Percentiles rank a stretch among this genome's conserved stretches.
Evolutionary conservation across 306 rosid species (phyloP).

Genomic region (Lupinus albus): DNA sequence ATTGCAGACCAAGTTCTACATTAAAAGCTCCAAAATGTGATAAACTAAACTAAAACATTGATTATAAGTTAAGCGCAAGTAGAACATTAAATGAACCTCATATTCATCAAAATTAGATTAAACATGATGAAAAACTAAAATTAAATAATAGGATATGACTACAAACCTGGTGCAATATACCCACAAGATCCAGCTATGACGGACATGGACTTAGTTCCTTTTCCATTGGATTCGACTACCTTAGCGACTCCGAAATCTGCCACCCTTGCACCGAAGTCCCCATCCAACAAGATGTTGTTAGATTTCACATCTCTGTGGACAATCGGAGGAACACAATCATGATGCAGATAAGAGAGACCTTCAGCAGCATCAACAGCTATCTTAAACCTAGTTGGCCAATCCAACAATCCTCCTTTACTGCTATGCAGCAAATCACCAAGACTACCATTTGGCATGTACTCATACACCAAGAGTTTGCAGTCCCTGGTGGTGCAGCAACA

Average conservation of each 20-base stretch:
- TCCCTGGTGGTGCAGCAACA: constrained; percentile 85
- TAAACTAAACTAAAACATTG: not conserved
- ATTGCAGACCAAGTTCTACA: not conserved
- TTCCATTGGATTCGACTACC: constrained; percentile 62
- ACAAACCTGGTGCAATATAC: constrained; percentile 92
- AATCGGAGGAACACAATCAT: constrained; percentile 90
- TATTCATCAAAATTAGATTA: constrained; percentile 19
- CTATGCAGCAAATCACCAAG: constrained; percentile 87
- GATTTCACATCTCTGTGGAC: constrained; percentile 95
- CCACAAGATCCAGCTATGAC: constrained; percentile 93
- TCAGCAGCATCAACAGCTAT: constrained; percentile 89
- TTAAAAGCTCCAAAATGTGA: not conserved
- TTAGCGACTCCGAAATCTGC: constrained; percentile 94
- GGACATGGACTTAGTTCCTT: constrained; percentile 82
- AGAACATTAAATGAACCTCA: not conserved
- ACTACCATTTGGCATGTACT: constrained; percentile 95
- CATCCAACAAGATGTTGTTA: constrained; percentile 85
- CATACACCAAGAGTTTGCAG: constrained; percentile 89
- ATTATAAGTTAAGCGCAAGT: constrained; percentile 22
- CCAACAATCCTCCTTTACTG: constrained; percentile 75
- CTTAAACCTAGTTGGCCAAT: constrained; percentile 88
- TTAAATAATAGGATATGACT: not conserved
- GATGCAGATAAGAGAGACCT: constrained; percentile 95
- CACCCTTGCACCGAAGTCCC: constrained; percentile 76
- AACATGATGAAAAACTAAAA: constrained; percentile 14